Evolutionary conservation across 2,329 filamentous ascomycete species (phyloP), one percentile per base, ranked within the genome.

Genomic region (Harringtonia lauricola): DNA sequence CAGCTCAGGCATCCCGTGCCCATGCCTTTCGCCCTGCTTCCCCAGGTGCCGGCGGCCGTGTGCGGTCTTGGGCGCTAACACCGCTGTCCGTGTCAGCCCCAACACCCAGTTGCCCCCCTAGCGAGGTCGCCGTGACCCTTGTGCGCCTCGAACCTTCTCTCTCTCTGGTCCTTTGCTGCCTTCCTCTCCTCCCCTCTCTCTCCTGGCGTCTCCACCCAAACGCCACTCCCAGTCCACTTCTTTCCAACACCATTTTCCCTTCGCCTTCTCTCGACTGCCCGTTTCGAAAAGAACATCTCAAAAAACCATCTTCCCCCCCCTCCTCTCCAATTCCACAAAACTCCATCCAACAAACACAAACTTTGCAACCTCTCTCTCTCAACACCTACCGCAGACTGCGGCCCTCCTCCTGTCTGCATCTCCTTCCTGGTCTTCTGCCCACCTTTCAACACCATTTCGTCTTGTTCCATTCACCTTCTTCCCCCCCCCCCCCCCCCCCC

Each of bases 131-230:
- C 24, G 24, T 26, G 24, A 26, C 24, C 24, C 24, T 26, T 26
- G 33, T 28, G 35, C 41, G 41, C 41, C 41, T 43, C 41, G 41
- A 43, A 43, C 41, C 41, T 38, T 43, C 35, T 34, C 18, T 30
- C 28, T 21, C 8, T 29, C 28, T 29, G 8, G 28, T 29, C 8
- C 28, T 29, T 14, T 30, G 10, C 21, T 14, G 24, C 36, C 36
- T 19, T 29, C 24, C 21, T 24, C 26, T 18, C 38, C 17, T 10
- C 38, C 8, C 38, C 26, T 31, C 13, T 18, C 38, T 18, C 19
- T 36, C 17, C n/a, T 36, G 4, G 8, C 34, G 13, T 31, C 24
- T 26, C 24, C 24, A 26, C 24, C 24, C 6, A 26, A 26, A 26
- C 24, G 24, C 24, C 24, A 26, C 24, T 6, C 24, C 24, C 24